Percentiles rank a stretch among this genome's conserved stretches.
These are phyloP conservation scores for Wickerhamomyces canadensis DNA, from an alignment of 805 yeast genomes.

Conservation along the genomic window DNA sequence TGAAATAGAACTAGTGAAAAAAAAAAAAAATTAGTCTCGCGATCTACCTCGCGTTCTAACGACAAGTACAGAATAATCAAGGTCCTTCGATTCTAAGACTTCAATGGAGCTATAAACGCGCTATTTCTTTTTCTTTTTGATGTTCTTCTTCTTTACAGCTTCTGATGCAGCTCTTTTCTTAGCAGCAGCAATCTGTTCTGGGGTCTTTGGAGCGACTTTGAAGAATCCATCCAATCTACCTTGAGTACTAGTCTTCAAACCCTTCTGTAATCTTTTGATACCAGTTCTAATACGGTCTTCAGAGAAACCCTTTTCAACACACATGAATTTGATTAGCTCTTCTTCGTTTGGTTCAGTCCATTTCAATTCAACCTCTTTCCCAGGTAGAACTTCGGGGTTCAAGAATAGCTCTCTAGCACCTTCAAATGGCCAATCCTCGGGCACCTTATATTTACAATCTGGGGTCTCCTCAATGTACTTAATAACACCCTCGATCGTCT, in stretches of 20 bases:
- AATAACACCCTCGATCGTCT: constrained; percentile 73
- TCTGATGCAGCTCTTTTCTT: constrained; percentile 24
- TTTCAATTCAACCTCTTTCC: constrained; percentile 60
- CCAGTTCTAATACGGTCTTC: constrained; percentile 91
- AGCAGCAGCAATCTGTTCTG: constrained; percentile 33
- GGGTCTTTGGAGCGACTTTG: constrained; percentile 53
- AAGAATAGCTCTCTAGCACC: constrained; percentile 83
- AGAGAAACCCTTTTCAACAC: constrained; percentile 81
- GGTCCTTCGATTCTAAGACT: too few relatives aligned
- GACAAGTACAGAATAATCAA: too few relatives aligned
- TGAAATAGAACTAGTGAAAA: too few relatives aligned
- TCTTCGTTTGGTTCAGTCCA: constrained; percentile 89
- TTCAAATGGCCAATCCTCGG: constrained; percentile 91
- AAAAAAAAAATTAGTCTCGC: too few relatives aligned
- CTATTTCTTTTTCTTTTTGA: constrained; percentile 18
- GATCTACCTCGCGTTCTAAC: too few relatives aligned
- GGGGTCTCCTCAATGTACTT: constrained; percentile 46
- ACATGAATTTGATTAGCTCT: constrained; percentile 78
- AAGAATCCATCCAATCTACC: constrained; percentile 93
- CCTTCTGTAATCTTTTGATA: constrained; percentile 78
- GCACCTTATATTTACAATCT: constrained; percentile 70
- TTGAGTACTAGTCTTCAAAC: constrained; percentile 78
- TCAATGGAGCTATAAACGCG: too few relatives aligned
- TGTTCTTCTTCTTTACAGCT: constrained; percentile 23
- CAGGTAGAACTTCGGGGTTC: constrained; percentile 71